Conservation (phyloP, 768 basidiomycete species). For the Calvatia gigantea region DNA sequence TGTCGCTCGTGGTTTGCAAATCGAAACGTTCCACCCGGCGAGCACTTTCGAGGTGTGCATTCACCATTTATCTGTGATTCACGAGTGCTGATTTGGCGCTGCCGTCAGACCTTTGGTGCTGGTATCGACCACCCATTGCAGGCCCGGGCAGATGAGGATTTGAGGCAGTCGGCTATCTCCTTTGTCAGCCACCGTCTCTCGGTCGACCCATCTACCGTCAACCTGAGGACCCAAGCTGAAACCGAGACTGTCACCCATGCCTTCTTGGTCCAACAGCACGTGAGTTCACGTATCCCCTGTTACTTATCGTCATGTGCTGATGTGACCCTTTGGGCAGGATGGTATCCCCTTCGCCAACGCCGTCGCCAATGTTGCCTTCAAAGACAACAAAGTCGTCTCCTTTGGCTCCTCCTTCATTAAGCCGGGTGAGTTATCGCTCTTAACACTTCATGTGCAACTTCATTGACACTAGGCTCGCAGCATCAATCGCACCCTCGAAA, state of each 20-base stretch:
- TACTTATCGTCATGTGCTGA: neutral
- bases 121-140: slow-evolving; percentile 23
- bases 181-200: slow-evolving; percentile 23
- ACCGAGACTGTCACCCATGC: slow-evolving; percentile 19
- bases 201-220: slow-evolving; percentile 19
- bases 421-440: slow-evolving; percentile 16
- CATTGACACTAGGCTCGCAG: slow-evolving; percentile 26
- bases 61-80: neutral
- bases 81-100: neutral
- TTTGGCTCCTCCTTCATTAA: slow-evolving; percentile 31
- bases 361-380: slow-evolving; percentile 35
- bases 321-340: slow-evolving; percentile 18
- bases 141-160: slow-evolving; percentile 16
- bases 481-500: slow-evolving; percentile 31
- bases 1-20: slow-evolving; percentile 12
- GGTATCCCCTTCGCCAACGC: slow-evolving; percentile 35
- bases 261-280: slow-evolving; percentile 30
- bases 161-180: slow-evolving; percentile 27
- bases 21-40: slow-evolving; percentile 25
- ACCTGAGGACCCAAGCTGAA: slow-evolving; percentile 20
- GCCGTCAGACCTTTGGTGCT: slow-evolving; percentile 23
- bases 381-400: slow-evolving; percentile 26
- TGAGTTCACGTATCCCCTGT: slow-evolving; percentile 7
- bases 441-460: slow-evolving; percentile 28
- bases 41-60: slow-evolving; percentile 19